phyloP scores from a whole-genome alignment of 768 basidiomycete genomes.

The Neoboletus magnificus region DNA sequence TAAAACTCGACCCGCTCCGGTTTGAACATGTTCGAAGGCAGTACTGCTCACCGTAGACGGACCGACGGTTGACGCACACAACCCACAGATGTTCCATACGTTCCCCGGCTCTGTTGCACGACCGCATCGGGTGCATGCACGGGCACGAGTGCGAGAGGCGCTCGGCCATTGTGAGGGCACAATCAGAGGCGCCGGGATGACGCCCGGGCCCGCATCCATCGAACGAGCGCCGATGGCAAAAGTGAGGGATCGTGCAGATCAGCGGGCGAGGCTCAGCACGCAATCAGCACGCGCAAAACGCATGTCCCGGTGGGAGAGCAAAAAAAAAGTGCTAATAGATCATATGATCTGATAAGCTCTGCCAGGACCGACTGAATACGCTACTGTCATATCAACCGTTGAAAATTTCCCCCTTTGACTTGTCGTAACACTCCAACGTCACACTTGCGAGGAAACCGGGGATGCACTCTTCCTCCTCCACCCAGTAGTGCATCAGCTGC shows the following conservation, averaged over 20 bases:
- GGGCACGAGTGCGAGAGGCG: background rate
- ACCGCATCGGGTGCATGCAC: background rate
- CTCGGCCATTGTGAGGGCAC: background rate
- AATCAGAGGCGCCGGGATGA: background rate
- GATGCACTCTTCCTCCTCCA: conserved; percentile 79
- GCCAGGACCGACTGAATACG: too few relatives aligned
- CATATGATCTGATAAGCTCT: background rate
- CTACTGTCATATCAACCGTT: background rate
- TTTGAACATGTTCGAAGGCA: background rate
- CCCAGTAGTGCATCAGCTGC: conserved; percentile 80
- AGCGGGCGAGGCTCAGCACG: background rate
- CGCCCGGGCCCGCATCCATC: background rate
- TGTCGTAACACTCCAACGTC: conserved; percentile 85
- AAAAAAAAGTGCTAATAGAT: background rate
- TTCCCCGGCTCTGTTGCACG: background rate
- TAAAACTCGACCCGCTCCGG: background rate
- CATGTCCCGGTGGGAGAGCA: background rate
- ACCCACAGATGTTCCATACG: background rate
- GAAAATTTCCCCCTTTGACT: conserved; percentile 45
- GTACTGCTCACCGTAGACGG: background rate
- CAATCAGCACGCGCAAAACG: background rate
- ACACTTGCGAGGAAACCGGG: conserved; percentile 88
- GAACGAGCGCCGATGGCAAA: background rate
- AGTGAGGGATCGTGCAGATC: background rate
- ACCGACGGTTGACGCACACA: background rate